Conservation (phyloP, 495 filamentous ascomycete species). For the Bacidia gigantensis region DNA sequence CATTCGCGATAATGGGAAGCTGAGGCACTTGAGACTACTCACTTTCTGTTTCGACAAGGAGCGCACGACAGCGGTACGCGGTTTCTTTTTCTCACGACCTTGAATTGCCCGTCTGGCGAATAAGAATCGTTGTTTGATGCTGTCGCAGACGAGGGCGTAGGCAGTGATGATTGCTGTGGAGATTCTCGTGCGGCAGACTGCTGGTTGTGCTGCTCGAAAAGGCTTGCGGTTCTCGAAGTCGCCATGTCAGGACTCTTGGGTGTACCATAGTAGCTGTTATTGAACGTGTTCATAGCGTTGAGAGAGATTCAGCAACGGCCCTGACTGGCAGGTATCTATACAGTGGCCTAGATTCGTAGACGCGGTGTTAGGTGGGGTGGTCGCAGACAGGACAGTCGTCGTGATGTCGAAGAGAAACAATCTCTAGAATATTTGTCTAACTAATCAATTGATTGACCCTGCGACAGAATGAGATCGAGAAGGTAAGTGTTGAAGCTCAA, state of each 20-base stretch:
- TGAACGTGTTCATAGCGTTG: neutral
- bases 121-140: conserved; percentile 58
- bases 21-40: too few species aligned
- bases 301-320: neutral
- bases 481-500: neutral
- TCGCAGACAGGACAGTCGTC: neutral
- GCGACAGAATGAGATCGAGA: neutral
- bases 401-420: neutral
- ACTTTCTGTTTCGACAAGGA: conserved; percentile 92
- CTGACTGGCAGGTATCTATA: too few species aligned
- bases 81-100: conserved; percentile 87
- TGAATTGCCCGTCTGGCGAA: conserved; percentile 77
- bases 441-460: neutral
- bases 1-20: conserved; percentile 25
- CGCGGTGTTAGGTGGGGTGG: neutral
- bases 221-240: neutral
- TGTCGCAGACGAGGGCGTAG: conserved; percentile 80
- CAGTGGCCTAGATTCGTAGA: neutral
- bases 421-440: neutral
- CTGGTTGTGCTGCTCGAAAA: conserved; percentile 3
- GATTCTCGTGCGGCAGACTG: conserved; percentile 5
- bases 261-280: neutral
- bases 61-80: conserved; percentile 88
- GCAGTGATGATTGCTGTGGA: conserved; percentile 46
- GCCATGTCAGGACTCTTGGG: neutral